These are phyloP conservation scores for Eremothecium sinecaudum DNA, from an alignment of 1,139 yeast species.

Conservation along the genomic window DNA sequence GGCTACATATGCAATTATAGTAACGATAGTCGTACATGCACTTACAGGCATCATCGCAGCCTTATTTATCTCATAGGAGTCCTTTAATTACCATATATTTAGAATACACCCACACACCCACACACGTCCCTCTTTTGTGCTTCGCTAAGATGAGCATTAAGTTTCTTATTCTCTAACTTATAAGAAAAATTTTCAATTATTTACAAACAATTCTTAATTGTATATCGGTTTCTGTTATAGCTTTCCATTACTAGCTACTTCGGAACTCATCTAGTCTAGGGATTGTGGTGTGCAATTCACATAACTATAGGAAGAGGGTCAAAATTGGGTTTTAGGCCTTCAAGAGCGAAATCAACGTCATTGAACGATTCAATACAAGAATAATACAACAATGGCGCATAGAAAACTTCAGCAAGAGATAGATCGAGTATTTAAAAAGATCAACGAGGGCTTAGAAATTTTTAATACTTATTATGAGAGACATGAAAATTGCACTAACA, in stretches of 20 bases:
- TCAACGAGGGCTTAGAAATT: slow-evolving; percentile 60
- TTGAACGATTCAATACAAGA: too few species aligned
- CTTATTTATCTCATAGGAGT: too few species aligned
- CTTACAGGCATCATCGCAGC: too few species aligned
- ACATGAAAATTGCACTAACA: slow-evolving; percentile 50
- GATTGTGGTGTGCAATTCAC: slow-evolving; percentile 3
- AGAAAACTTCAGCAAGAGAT: slow-evolving; percentile 67
- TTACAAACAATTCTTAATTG: slow-evolving; percentile 2
- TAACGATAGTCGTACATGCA: too few species aligned
- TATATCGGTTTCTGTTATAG: not conserved
- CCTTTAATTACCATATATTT: too few species aligned
- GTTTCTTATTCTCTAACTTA: too few species aligned
- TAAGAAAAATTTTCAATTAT: slow-evolving; percentile 4
- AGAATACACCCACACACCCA: too few species aligned
- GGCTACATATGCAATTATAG: too few species aligned
- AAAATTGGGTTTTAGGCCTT: too few species aligned
- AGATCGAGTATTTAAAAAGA: slow-evolving; percentile 70
- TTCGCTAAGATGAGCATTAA: too few species aligned
- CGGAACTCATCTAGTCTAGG: not conserved
- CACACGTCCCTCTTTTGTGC: too few species aligned
- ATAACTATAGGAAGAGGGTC: slow-evolving; percentile 2
- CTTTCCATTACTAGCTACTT: not conserved
- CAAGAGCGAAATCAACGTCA: too few species aligned
- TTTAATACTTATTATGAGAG: slow-evolving; percentile 65
- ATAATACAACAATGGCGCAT: slow-evolving; percentile 45